phyloP scores from a whole-genome alignment of 192 early-diverging fungal genomes.

The Coemansia sp. region DNA sequence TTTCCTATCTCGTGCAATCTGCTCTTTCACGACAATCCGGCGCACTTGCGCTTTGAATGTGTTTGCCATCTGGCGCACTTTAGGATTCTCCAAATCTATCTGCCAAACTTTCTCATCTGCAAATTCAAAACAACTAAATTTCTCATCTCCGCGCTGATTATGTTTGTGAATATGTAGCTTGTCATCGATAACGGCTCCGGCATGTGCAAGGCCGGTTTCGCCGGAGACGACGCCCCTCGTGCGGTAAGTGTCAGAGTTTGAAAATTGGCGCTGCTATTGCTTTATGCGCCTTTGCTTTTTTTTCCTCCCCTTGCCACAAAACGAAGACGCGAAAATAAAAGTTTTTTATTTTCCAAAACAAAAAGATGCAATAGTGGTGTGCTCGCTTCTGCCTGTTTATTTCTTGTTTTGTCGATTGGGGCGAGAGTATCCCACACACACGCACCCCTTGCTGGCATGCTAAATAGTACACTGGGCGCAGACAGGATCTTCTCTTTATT shows the following conservation, averaged over 20 bases:
- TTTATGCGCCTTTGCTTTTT: neutral
- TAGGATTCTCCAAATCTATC: constrained; percentile 5
- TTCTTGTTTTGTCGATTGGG: no score
- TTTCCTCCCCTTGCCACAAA: neutral
- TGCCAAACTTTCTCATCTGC: constrained; percentile 20
- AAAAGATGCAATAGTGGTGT: no score
- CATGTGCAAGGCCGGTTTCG: constrained; percentile 95
- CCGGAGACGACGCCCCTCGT: constrained; percentile 87
- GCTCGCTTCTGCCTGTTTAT: no score
- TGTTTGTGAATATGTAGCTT: constrained; percentile 51
- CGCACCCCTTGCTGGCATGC: no score
- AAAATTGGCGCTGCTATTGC: neutral
- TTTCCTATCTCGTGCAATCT: neutral
- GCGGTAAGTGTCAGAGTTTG: constrained; percentile 58
- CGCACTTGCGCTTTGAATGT: neutral
- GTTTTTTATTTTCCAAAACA: no score
- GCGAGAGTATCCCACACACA: no score
- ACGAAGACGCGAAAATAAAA: no score
- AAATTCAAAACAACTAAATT: constrained; percentile 13
- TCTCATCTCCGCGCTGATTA: constrained; percentile 3
- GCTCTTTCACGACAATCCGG: constrained; percentile 8
- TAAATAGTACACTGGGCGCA: no score
- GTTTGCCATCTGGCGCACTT: constrained; percentile 11
- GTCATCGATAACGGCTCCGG: constrained; percentile 93
- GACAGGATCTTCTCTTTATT: no score